Evolutionary conservation across 495 filamentous ascomycete species (phyloP), one percentile per base, ranked within the genome.

Genomic region (Penicillium cosmopolitanum): DNA sequence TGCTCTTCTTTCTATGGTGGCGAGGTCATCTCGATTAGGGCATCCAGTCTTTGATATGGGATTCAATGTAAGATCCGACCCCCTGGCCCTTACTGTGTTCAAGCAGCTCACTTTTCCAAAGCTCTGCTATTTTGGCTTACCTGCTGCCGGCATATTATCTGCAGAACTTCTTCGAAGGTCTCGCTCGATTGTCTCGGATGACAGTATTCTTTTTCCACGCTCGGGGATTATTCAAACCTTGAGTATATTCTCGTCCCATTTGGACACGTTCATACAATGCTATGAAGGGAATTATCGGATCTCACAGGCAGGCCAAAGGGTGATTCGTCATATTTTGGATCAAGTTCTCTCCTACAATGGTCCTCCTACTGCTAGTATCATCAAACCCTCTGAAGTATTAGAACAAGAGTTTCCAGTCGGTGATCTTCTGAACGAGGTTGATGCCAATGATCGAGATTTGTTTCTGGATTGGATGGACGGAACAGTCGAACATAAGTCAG

Each of bases 221-320:
- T 85, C 84, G 0, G 79, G 84, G 48, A 78, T 82, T n/a, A 82
- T 87, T 16, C 84, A 87, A 56, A 82, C 83, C 48, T 76, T 87
- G 2, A 84, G 80, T 48, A 73, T 85, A 47, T 83, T 87, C 51
- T 62, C 66, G 0, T 64, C 69, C 4, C 53, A 72, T 33, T 35
- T 75, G 5, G 66, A 67, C 8, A 66, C 59, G 5, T 57, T 67
- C 5, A 51, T 73, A 10, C 35, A 38, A 1, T 50, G 50, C 5
- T 16, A 64, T 18, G 67, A 72, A 31, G 65, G 66, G 0, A 68
- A 72, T 44, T 63, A 70, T 46, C 51, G 53, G 10, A 53, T 65
- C 31, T 57, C 58, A 15, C 51, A 58, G 44, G 61, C 66, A 25
- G 68, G 66, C 1, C 66, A 61, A 4, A 47, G 59, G 15, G 51